Evolutionary conservation across 371 early-diverging fungal species (phyloP).

Genomic region (Mortierella sp.): DNA sequence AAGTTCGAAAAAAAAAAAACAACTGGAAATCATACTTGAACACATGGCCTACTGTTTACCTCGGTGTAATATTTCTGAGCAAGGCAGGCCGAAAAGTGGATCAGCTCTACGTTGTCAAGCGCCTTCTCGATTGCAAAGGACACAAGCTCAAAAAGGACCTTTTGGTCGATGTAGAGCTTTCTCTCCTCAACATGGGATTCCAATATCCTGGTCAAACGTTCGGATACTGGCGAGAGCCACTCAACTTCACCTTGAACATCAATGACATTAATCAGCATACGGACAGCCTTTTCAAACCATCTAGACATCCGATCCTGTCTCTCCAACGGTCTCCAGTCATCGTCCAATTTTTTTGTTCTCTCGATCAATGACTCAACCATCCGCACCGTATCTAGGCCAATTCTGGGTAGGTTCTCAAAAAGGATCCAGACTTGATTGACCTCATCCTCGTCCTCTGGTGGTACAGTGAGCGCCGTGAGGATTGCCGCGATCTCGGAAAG

Average conservation of each 20-base stretch:
- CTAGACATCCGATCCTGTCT: constrained; percentile 37
- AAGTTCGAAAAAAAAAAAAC: neutral
- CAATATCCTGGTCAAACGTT: constrained; percentile 24
- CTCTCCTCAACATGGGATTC: constrained; percentile 42
- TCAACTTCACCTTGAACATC: constrained; percentile 43
- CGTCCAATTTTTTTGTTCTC: constrained; percentile 20
- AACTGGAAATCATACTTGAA: neutral
- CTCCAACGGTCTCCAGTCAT: constrained; percentile 15
- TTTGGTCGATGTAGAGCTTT: constrained; percentile 49
- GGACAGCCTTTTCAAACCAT: constrained; percentile 44
- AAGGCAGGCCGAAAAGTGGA: constrained; percentile 39
- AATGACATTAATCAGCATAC: constrained; percentile 23
- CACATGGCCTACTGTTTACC: constrained; percentile 10
- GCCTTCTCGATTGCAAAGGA: constrained; percentile 53
- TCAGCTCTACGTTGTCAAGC: constrained; percentile 40
- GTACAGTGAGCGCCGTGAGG: constrained; percentile 26
- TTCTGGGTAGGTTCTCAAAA: constrained; percentile 31
- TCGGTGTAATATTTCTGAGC: constrained; percentile 41
- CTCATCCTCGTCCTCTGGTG: constrained; percentile 16
- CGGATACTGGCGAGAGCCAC: constrained; percentile 51
- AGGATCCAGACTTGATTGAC: constrained; percentile 28
- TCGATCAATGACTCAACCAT: constrained; percentile 27
- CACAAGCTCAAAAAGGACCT: constrained; percentile 45
- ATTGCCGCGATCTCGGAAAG: constrained; percentile 30
- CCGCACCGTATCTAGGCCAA: constrained; percentile 34